phyloP scores from a whole-genome alignment of 352 stramenopile species.

The Phytophthora hybrid region DNA sequence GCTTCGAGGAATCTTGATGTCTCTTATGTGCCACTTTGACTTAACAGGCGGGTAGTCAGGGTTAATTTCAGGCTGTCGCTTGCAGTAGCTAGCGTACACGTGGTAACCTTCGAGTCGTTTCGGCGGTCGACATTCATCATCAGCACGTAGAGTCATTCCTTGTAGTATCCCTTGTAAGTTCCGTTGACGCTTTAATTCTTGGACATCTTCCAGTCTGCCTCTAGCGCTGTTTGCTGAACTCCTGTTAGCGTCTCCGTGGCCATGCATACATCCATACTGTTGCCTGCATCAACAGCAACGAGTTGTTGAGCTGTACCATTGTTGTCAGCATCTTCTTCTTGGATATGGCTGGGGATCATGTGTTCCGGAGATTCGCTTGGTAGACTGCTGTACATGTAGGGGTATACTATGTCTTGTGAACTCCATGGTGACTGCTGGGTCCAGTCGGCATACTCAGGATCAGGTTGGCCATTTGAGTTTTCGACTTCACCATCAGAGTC shows the following conservation, averaged over 20 bases:
- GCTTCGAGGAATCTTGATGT: slow-evolving; percentile 1
- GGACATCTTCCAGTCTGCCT: slow-evolving; percentile 23
- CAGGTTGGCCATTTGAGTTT: no score
- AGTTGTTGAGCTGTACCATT: not conserved
- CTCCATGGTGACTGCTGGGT: not conserved
- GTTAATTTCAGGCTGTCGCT: not conserved
- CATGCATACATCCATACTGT: not conserved
- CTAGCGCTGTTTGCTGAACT: not conserved
- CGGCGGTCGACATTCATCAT: not conserved
- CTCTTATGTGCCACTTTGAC: slow-evolving; percentile 11
- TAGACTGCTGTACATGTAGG: slow-evolving; percentile 12
- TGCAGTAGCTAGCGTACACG: slow-evolving; percentile 7
- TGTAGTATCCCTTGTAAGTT: not conserved
- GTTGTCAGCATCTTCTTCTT: not conserved
- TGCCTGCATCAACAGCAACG: not conserved
- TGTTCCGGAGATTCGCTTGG: not conserved
- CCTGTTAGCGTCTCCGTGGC: slow-evolving; percentile 8
- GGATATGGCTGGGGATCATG: not conserved
- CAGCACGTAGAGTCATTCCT: slow-evolving; percentile 4
- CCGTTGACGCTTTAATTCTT: slow-evolving; percentile 6
- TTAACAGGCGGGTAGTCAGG: not conserved
- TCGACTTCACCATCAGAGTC: no score
- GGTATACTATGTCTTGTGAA: slow-evolving; percentile 1
- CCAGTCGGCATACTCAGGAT: not conserved
- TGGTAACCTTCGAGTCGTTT: slow-evolving; percentile 14